Evolutionary conservation across 140 eudicot species (phyloP).

Genomic region (Artemisia princeps): DNA sequence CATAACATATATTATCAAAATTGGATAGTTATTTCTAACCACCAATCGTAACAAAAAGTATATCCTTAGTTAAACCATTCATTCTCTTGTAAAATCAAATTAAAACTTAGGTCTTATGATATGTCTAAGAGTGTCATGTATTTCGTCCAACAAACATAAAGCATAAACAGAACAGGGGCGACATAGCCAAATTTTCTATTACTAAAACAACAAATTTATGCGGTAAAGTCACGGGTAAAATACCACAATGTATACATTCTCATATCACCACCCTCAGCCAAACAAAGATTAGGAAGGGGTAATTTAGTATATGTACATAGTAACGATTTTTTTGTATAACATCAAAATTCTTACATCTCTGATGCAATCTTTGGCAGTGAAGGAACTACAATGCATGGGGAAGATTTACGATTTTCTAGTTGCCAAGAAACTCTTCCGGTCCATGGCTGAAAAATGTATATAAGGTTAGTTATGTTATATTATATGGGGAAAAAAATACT

Average conservation of each 20-base stretch:
- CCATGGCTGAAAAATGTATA: slow-evolving; percentile 56
- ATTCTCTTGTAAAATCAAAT: too few relatives aligned
- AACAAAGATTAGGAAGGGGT: slow-evolving; percentile 1
- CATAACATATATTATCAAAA: too few relatives aligned
- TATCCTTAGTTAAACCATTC: too few relatives aligned
- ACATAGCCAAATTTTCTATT: too few relatives aligned
- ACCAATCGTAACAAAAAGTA: too few relatives aligned
- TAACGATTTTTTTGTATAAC: neutral
- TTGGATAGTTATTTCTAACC: too few relatives aligned
- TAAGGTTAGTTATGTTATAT: neutral
- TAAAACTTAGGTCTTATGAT: too few relatives aligned
- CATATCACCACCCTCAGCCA: neutral
- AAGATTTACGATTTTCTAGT: slow-evolving; percentile 45
- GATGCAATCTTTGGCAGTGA: neutral
- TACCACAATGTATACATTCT: slow-evolving; percentile 14
- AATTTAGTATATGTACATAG: slow-evolving; percentile 21
- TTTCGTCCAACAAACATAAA: too few relatives aligned
- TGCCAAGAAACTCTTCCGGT: slow-evolving; percentile 47
- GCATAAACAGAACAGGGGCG: too few relatives aligned
- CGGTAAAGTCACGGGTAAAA: neutral
- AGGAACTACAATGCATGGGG: slow-evolving; percentile 45
- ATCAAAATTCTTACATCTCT: neutral
- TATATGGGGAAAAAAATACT: neutral
- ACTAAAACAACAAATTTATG: neutral
- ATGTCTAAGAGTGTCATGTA: too few relatives aligned